These are phyloP conservation scores for Spirogloea muscicola DNA, from an alignment of 139 green algal genomes.

Conservation along the genomic window DNA sequence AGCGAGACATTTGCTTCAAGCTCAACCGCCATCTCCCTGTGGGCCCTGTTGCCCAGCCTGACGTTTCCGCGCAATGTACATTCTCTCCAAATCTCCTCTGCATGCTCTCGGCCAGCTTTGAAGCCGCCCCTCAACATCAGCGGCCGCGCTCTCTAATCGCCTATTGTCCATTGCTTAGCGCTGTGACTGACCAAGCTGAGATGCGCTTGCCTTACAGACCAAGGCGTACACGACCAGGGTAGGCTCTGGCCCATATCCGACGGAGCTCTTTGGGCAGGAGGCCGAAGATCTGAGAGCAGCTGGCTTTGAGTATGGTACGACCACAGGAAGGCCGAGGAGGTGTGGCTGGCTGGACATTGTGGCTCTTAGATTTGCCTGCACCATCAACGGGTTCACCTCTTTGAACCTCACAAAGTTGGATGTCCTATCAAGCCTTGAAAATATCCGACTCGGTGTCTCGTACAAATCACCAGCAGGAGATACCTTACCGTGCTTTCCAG, in stretches of 20 bases:
- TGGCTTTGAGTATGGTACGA: slow-evolving; percentile 95
- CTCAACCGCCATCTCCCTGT: too few relatives aligned
- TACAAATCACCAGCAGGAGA: slow-evolving; percentile 47
- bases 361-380: slow-evolving; percentile 79
- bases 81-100: too few relatives aligned
- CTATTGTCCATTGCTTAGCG: too few relatives aligned
- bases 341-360: slow-evolving; percentile 98
- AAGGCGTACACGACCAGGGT: slow-evolving; percentile 99
- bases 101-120: too few relatives aligned
- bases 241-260: slow-evolving; percentile 93
- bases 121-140: too few relatives aligned
- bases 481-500: slow-evolving; percentile 34
- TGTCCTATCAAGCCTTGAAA: slow-evolving; percentile 73
- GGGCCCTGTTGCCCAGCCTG: too few relatives aligned
- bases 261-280: slow-evolving; percentile 83
- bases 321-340: slow-evolving; percentile 87
- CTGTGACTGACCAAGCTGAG: too few relatives aligned
- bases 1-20: too few relatives aligned
- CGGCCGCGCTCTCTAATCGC: too few relatives aligned
- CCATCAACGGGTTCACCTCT: slow-evolving; percentile 94
- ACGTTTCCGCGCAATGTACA: too few relatives aligned
- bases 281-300: slow-evolving; percentile 78
- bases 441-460: slow-evolving; percentile 78
- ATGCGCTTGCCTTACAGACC: slow-evolving; percentile 52
- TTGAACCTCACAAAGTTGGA: slow-evolving; percentile 99